These are phyloP conservation scores for Candida jianshihensis DNA, from an alignment of 805 yeast genomes.

Conservation along the genomic window DNA sequence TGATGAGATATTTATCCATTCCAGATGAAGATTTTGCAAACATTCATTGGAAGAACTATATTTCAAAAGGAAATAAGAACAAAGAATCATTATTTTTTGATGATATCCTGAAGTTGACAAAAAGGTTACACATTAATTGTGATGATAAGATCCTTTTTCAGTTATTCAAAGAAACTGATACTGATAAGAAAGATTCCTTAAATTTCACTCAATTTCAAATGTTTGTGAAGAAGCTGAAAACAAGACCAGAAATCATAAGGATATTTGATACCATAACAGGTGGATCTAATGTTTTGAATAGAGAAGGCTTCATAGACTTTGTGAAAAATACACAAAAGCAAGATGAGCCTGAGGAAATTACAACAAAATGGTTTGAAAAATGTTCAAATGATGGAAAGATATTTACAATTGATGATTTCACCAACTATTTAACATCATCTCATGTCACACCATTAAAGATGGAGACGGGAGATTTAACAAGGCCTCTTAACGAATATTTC, in stretches of 20 bases:
- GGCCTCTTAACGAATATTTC: slow-evolving; percentile 78
- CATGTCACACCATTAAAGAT: slow-evolving; percentile 17
- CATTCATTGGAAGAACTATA: slow-evolving; percentile 55
- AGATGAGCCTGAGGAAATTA: slow-evolving; percentile 20
- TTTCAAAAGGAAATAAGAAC: slow-evolving; percentile 29
- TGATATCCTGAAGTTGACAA: slow-evolving; percentile 61
- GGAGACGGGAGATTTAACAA: slow-evolving; percentile 32
- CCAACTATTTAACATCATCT: slow-evolving; percentile 26
- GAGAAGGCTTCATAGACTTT: slow-evolving; percentile 36
- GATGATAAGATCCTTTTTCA: slow-evolving; percentile 41
- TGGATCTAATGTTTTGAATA: slow-evolving; percentile 18
- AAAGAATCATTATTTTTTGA: slow-evolving; percentile 46
- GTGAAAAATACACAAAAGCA: slow-evolving; percentile 44
- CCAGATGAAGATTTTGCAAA: slow-evolving; percentile 57
- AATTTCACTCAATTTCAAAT: slow-evolving; percentile 67
- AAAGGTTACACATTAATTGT: slow-evolving; percentile 66
- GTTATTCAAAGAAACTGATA: slow-evolving; percentile 50
- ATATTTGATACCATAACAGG: slow-evolving; percentile 39
- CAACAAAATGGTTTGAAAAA: slow-evolving; percentile 30
- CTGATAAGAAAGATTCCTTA: slow-evolving; percentile 41
- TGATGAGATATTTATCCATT: slow-evolving; percentile 56
- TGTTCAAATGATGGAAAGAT: slow-evolving; percentile 10
- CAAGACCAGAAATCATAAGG: slow-evolving; percentile 49
- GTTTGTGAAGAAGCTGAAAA: slow-evolving; percentile 64
- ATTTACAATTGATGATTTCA: slow-evolving; percentile 13